These are phyloP conservation scores for Sugiyamaella mastotermitis DNA, from an alignment of 805 yeast genomes.

Conservation along the genomic window DNA sequence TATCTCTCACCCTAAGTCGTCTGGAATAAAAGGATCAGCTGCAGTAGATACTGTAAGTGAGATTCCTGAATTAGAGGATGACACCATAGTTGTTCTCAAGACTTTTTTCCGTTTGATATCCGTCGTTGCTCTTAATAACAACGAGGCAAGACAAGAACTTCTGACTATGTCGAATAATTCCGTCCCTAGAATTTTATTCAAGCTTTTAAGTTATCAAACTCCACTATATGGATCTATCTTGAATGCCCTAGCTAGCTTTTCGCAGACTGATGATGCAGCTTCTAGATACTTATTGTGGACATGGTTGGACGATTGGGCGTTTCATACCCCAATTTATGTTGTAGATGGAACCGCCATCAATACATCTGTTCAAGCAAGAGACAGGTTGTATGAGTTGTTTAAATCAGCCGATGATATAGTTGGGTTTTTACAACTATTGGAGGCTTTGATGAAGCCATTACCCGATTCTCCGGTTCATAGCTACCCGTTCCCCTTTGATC, in stretches of 20 bases:
- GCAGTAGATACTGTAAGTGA: conserved; percentile 2
- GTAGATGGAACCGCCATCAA: conserved; percentile 26
- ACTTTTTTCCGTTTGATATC: conserved; percentile 66
- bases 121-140: conserved; percentile 42
- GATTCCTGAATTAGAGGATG: conserved; percentile 41
- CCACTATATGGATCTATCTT: conserved; percentile 51
- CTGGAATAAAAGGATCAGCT: neutral
- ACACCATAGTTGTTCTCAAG: conserved; percentile 65
- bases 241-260: conserved; percentile 51
- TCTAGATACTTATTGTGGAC: conserved; percentile 56
- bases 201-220: conserved; percentile 40
- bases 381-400: conserved; percentile 41
- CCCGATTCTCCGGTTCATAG: conserved; percentile 14
- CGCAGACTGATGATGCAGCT: conserved; percentile 35
- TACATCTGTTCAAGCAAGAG: conserved; percentile 34
- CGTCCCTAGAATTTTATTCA: conserved; percentile 37
- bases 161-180: conserved; percentile 8
- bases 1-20: neutral
- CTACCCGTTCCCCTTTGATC: conserved; percentile 53
- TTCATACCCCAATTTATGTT: conserved; percentile 30
- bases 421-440: conserved; percentile 57
- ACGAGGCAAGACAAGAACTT: conserved; percentile 28
- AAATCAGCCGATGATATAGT: conserved; percentile 47
- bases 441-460: conserved; percentile 30
- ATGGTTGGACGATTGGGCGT: conserved; percentile 65